Conservation (phyloP, 805 yeast species). For the Saccharomycopsis sp. region DNA sequence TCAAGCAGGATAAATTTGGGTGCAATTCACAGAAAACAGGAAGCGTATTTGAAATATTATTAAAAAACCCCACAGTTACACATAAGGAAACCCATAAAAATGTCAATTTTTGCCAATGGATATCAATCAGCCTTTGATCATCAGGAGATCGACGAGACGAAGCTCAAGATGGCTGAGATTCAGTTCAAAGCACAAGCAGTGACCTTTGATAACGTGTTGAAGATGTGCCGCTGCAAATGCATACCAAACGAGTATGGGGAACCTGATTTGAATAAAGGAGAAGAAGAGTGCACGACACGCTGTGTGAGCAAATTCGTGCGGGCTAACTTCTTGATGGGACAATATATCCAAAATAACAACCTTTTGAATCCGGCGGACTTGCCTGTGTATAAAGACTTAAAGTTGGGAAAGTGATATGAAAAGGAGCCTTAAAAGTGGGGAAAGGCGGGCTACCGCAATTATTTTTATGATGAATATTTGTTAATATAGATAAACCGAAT, state of each 20-base stretch:
- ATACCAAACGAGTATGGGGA: conserved; percentile 83
- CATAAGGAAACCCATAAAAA: conserved; percentile 26
- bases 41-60: too few relatives aligned
- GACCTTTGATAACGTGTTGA: conserved; percentile 49
- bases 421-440: too few relatives aligned
- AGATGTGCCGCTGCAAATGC: conserved; percentile 68
- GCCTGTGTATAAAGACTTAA: conserved; percentile 31
- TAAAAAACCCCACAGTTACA: too few relatives aligned
- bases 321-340: conserved; percentile 60
- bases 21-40: too few relatives aligned
- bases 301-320: conserved; percentile 80
- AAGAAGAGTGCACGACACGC: conserved; percentile 72
- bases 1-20: too few relatives aligned
- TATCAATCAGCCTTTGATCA: conserved; percentile 31
- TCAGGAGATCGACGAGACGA: conserved; percentile 52
- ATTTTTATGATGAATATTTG: background rate
- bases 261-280: conserved; percentile 79
- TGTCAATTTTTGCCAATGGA: conserved; percentile 54
- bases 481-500: background rate
- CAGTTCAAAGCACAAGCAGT: conserved; percentile 61
- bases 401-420: conserved; percentile 1
- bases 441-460: background rate
- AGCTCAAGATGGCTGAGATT: conserved; percentile 54
- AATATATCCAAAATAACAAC: conserved; percentile 37
- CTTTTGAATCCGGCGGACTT: conserved; percentile 38